Percentiles rank a stretch among this genome's conserved stretches.
These are phyloP conservation scores for Boletus tylopilopsis DNA, from an alignment of 768 basidiomycete genomes.

Conservation along the genomic window DNA sequence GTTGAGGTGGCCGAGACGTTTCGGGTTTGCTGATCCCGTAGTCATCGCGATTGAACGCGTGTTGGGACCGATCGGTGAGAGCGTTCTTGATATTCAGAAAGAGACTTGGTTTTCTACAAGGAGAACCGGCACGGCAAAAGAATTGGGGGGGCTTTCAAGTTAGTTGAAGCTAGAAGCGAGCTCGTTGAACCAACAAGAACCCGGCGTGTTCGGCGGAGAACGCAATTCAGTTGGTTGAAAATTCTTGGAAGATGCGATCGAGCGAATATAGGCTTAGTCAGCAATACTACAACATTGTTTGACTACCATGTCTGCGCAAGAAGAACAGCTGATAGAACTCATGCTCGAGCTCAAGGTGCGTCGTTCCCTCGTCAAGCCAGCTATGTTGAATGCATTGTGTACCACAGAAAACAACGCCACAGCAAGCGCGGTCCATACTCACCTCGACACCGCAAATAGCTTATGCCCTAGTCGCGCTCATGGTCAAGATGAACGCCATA, in stretches of 20 bases:
- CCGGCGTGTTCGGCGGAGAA: background rate
- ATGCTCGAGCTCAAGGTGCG: slow-evolving; percentile 66
- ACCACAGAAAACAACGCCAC: slow-evolving; percentile 74
- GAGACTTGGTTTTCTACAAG: slow-evolving; percentile 1
- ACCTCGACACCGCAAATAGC: slow-evolving; percentile 73
- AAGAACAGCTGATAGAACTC: slow-evolving; percentile 72
- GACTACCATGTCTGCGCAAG: slow-evolving; percentile 47
- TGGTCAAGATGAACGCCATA: slow-evolving; percentile 74
- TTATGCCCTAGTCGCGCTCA: slow-evolving; percentile 70
- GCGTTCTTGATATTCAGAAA: slow-evolving; percentile 6
- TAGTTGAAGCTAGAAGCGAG: slow-evolving; percentile 11
- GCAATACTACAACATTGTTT: background rate
- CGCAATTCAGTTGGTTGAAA: background rate
- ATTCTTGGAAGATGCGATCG: slow-evolving; percentile 7
- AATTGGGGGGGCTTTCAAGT: slow-evolving; percentile 4
- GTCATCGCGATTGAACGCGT: slow-evolving; percentile 10
- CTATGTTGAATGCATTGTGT: no score
- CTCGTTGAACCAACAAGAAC: background rate
- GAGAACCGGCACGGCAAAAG: background rate
- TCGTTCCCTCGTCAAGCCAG: no score
- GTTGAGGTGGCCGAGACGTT: background rate
- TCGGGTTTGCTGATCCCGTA: slow-evolving; percentile 14
- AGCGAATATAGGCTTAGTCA: background rate
- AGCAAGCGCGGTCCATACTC: slow-evolving; percentile 63
- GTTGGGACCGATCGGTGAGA: background rate